Percentiles rank a stretch among this genome's conserved stretches.
Conservation (phyloP, 768 basidiomycete genomes). For the Pulveroboletus sp. region DNA sequence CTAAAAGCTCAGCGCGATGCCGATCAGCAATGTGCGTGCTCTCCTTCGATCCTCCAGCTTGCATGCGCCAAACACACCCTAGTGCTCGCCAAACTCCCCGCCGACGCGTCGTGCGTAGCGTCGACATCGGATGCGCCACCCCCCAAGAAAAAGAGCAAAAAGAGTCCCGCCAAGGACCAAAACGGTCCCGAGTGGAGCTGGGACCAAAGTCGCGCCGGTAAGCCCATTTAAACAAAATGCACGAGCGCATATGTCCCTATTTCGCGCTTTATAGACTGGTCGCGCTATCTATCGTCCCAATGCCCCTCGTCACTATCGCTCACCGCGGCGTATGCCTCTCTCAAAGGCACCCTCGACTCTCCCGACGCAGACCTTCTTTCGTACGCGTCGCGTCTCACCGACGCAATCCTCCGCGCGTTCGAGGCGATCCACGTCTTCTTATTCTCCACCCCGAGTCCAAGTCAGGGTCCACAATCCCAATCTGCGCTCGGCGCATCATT, state of each 20-base stretch:
- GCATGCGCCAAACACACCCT: neutral
- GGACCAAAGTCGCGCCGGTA: constrained; percentile 20
- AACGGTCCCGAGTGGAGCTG: constrained; percentile 18
- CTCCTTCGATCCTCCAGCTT: neutral
- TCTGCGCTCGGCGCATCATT: neutral
- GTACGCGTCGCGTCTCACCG: constrained; percentile 12
- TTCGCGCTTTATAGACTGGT: constrained; percentile 15
- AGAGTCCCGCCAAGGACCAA: constrained; percentile 13
- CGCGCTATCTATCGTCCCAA: constrained; percentile 15
- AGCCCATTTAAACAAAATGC: neutral
- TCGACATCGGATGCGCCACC: constrained; percentile 17
- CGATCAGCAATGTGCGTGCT: constrained; percentile 21
- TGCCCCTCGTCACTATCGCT: constrained; percentile 23
- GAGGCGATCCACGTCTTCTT: constrained; percentile 17
- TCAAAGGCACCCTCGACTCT: constrained; percentile 15
- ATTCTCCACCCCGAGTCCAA: constrained; percentile 8
- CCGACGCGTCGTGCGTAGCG: constrained; percentile 11
- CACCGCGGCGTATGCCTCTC: constrained; percentile 17
- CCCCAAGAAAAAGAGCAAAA: constrained; percentile 27
- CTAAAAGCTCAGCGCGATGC: constrained; percentile 21
- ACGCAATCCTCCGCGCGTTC: constrained; percentile 18
- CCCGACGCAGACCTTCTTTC: constrained; percentile 1
- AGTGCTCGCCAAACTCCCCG: constrained; percentile 22
- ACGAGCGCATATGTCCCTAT: neutral
- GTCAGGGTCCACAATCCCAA: neutral